A percentile compares a stretch with the other conserved stretches of the same genome.
These are phyloP conservation scores for Athelia sp. DNA, from an alignment of 1,284 basidiomycete species.

Conservation along the genomic window DNA sequence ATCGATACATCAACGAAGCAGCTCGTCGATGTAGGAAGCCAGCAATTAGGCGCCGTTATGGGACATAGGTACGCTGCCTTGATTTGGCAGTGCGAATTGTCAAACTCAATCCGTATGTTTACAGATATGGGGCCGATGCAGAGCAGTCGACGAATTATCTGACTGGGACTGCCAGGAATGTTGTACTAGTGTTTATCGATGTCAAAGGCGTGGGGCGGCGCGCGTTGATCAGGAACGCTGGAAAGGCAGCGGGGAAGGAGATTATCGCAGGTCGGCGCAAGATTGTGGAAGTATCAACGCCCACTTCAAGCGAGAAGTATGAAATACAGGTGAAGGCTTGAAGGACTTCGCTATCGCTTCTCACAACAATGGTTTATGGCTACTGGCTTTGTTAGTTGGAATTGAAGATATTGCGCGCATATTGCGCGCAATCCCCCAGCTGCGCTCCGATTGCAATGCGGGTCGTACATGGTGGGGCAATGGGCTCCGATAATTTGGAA, in stretches of 20 bases:
- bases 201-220: conserved; percentile 65
- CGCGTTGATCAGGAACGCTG: conserved; percentile 60
- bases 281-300: background rate
- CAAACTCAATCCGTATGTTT: conserved; percentile 8
- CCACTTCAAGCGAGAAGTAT: too few relatives aligned
- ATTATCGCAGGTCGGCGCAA: conserved; percentile 11
- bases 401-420: too few relatives aligned
- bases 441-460: too few relatives aligned
- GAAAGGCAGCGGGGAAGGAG: conserved; percentile 49
- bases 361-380: too few relatives aligned
- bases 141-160: conserved; percentile 50
- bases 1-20: conserved; percentile 62
- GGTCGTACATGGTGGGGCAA: too few relatives aligned
- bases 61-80: conserved; percentile 50
- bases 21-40: conserved; percentile 53
- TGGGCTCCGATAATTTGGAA: too few relatives aligned
- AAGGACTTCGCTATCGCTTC: too few relatives aligned
- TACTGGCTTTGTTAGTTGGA: too few relatives aligned
- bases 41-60: conserved; percentile 52
- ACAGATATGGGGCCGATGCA: conserved; percentile 62
- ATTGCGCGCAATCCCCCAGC: too few relatives aligned
- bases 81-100: too few relatives aligned
- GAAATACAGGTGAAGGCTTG: too few relatives aligned
- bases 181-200: conserved; percentile 75
- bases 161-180: conserved; percentile 63